Base-by-base conservation (phyloP, 2,329 filamentous ascomycete species). In the Beauveria australis region DNA sequence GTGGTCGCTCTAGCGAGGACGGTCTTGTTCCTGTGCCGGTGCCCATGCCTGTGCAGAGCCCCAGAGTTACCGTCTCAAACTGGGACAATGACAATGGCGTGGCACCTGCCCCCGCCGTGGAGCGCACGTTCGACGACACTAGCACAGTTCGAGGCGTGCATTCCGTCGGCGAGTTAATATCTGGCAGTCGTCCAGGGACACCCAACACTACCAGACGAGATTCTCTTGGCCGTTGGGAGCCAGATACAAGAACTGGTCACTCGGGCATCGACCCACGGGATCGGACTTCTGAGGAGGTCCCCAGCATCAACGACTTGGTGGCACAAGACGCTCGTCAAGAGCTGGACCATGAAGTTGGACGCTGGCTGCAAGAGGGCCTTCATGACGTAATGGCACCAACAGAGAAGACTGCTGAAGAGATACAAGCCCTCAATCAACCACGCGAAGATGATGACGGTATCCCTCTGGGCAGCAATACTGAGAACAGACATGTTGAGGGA, bases 11-110 rank as follows among this genome's bases (percentile, higher is more conserved):
- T 4, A 81, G 79, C 62, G 80, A 82, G 66, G 81, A 81, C 67
- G 75, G 74, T 47, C 66, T 76, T 41, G 75, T 71, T 4, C 72
- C 75, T 2, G 70, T 71, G 49, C 66, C 73, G 9, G 66, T 73
- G 54, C 66, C 72, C 58, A 81, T 81, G 77, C 69, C 74, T 37
- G 69, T 72, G 22, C 77, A 76, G 62, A 84, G 82, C 66, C 82
- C 82, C 7, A 76, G 77, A 30, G 79, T 85, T 22, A 83, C 78
- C 6, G 79, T 85, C 53, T 85, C 82, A 1, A 72, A 81, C 63
- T 85, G 80, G 79, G 80, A 77, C 51, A 76, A 74, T 63, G 79
- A 75, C 59, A 74, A 70, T 47, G 68, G 67, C 41, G 69, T 60
- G 49, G 62, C 67, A 24, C 70, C 71, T 0, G 66, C 75, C 14